phyloP scores from a whole-genome alignment of 1,284 basidiomycete genomes.

The Phylloporus sp. region DNA sequence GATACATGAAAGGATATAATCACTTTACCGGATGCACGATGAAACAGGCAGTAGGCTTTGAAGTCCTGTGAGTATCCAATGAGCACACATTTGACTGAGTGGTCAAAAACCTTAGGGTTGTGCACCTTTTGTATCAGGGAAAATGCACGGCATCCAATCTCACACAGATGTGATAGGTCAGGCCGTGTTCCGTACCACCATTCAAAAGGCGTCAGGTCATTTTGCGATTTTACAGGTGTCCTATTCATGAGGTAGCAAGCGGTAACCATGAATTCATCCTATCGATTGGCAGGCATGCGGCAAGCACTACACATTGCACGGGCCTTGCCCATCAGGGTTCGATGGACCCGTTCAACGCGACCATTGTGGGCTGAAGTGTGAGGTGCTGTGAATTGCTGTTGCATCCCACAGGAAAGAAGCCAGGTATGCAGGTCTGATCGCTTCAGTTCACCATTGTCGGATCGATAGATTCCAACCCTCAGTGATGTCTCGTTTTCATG shows the following conservation, averaged over 20 bases:
- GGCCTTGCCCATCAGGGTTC: no score
- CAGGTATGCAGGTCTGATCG: no score
- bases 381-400: no score
- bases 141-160: conserved; percentile 1
- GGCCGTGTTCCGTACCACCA: neutral
- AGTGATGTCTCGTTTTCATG: no score
- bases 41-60: neutral
- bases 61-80: neutral
- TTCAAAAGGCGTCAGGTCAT: neutral
- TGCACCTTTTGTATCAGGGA: neutral
- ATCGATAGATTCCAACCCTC: no score
- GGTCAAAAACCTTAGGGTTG: neutral
- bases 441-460: no score
- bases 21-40: neutral
- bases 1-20: neutral
- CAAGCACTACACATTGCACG: no score
- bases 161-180: neutral
- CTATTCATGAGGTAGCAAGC: neutral
- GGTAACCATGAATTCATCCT: no score
- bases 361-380: no score
- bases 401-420: no score
- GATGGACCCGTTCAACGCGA: no score
- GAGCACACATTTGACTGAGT: neutral
- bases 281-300: no score
- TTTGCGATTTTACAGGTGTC: neutral